A percentile compares a stretch with the other conserved stretches of the same genome.
Conservation (phyloP, 176 grass and related monocot genomes). For the Carex cristatella region DNA sequence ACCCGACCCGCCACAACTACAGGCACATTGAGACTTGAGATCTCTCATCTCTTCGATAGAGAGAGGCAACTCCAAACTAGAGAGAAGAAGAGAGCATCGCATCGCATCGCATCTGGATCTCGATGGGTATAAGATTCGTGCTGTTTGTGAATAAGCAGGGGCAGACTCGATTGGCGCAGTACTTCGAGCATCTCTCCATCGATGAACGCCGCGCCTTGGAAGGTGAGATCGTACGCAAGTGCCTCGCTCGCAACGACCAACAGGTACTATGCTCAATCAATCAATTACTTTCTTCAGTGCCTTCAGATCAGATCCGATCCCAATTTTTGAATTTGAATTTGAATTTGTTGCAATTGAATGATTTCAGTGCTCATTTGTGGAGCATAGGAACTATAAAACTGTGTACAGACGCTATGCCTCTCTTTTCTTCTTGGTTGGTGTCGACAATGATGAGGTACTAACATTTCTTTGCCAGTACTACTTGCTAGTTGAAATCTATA, state of each 20-base stretch:
- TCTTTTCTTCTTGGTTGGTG: slow-evolving; percentile 84
- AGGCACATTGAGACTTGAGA: no score
- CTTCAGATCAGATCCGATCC: no score
- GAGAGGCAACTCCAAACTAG: no score
- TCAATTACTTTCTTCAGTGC: no score
- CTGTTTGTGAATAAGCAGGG: slow-evolving; percentile 98
- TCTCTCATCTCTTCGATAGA: no score
- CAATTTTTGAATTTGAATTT: no score
- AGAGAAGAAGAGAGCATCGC: no score
- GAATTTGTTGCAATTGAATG: no score
- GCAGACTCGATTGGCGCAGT: slow-evolving; percentile 92
- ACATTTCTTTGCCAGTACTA: no score
- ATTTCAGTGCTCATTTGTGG: slow-evolving; percentile 89
- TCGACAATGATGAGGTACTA: slow-evolving; percentile 81
- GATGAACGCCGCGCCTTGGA: slow-evolving; percentile 94
- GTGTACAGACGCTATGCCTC: slow-evolving; percentile 96
- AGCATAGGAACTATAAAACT: slow-evolving; percentile 96
- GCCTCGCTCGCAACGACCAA: slow-evolving; percentile 94
- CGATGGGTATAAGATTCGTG: slow-evolving; percentile 85
- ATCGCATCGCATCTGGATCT: no score
- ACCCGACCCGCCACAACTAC: no score
- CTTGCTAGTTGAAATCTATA: not conserved
- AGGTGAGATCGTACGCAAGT: slow-evolving; percentile 99
- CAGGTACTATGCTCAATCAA: not conserved
- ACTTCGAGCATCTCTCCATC: slow-evolving; percentile 97